phyloP scores from a whole-genome alignment of 169 alveolate genomes.

The Plasmodium gallinaceum region DNA sequence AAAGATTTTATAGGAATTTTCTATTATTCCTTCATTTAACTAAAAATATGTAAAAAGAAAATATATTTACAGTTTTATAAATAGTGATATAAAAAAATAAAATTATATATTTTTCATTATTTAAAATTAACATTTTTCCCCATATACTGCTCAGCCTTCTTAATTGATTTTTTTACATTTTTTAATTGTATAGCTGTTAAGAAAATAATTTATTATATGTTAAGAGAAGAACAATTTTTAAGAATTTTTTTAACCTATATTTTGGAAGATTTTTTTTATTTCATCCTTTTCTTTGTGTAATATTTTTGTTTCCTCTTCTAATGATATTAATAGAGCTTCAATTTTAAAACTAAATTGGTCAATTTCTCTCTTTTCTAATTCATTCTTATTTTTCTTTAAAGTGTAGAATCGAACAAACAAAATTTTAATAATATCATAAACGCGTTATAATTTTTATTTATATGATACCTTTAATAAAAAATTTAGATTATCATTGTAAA shows the following conservation, averaged over 20 bases:
- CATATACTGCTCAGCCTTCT: slow-evolving; percentile 45
- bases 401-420: background rate
- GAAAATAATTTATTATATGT: background rate
- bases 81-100: background rate
- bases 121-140: slow-evolving; percentile 22
- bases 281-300: slow-evolving; percentile 48
- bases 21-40: slow-evolving; percentile 32
- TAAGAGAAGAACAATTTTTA: background rate
- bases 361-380: slow-evolving; percentile 41
- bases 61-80: slow-evolving; percentile 8
- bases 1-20: slow-evolving; percentile 30
- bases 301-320: slow-evolving; percentile 43
- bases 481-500: slow-evolving; percentile 62
- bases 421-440: too few species aligned
- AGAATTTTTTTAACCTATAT: slow-evolving; percentile 36
- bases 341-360: slow-evolving; percentile 63
- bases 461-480: slow-evolving; percentile 38
- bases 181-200: slow-evolving; percentile 63
- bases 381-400: slow-evolving; percentile 58
- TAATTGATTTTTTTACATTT: slow-evolving; percentile 59
- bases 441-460: background rate
- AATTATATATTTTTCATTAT: too few species aligned
- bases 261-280: slow-evolving; percentile 66
- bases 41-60: slow-evolving; percentile 12
- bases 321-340: slow-evolving; percentile 36